Conservation (phyloP, 768 basidiomycete species). For the Cystofilobasidium macerans region DNA sequence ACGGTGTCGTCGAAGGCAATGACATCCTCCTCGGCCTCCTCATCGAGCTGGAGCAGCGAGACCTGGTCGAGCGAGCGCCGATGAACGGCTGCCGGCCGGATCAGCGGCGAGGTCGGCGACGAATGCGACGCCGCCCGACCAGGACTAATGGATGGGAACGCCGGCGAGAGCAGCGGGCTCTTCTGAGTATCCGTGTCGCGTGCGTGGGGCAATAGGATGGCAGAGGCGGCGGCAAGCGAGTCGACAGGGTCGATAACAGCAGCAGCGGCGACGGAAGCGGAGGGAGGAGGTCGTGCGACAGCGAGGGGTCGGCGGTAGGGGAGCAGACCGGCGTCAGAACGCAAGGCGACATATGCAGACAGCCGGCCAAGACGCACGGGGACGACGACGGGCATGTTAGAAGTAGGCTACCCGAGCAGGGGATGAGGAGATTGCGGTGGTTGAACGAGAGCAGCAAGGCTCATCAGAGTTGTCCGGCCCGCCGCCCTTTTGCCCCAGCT, state of each 20-base stretch:
- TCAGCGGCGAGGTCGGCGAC: constrained; percentile 12
- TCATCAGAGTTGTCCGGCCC: too few species aligned
- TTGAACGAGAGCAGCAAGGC: too few species aligned
- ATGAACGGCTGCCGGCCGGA: constrained; percentile 4
- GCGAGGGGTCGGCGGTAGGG: background rate
- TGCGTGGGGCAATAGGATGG: too few species aligned
- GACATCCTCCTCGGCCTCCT: constrained; percentile 11
- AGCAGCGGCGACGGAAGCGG: too few species aligned
- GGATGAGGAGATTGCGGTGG: background rate
- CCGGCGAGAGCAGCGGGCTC: constrained; percentile 3
- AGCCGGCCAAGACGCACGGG: background rate
- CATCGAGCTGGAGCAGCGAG: constrained; percentile 20
- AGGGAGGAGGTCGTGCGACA: background rate
- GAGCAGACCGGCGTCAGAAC: background rate
- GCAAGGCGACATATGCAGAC: background rate
- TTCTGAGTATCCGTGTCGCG: background rate
- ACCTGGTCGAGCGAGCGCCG: constrained; percentile 18
- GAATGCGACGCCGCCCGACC: constrained; percentile 16
- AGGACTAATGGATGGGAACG: background rate
- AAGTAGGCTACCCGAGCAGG: background rate
- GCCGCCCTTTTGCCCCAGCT: too few species aligned
- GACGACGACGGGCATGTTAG: background rate
- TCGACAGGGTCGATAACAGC: too few species aligned
- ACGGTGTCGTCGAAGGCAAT: constrained; percentile 2
- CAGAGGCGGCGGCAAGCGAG: background rate